Evolutionary conservation across 1,139 yeast species (phyloP), one percentile per base, ranked within the genome.

Genomic region (Kluyveromyces sp.): DNA sequence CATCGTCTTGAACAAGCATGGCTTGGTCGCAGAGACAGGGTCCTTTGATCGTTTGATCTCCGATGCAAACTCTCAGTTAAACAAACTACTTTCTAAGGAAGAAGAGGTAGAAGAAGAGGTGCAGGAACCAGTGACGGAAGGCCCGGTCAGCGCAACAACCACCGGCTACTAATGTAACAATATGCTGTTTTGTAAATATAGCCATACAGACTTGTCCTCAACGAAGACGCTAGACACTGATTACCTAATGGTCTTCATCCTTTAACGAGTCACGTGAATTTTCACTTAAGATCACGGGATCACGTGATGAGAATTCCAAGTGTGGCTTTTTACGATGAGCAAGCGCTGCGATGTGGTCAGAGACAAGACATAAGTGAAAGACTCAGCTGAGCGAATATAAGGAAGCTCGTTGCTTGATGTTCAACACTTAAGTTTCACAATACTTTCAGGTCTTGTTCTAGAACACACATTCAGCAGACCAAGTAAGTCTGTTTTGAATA

Each of bases 21-120:
- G 96, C 2, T 66, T 66, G 35, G 78, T 89, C 41, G 80, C 81
- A 1, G 97, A 89, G 64, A 77, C 82, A 37, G 97, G 97, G 4
- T 58, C 71, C 26, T 89, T 84, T 58, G 66, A 66, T 12, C 75
- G 74, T 18, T 70, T 89, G 40, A 78, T 76, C 59, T 61, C 69
- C 3, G 65, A 80, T 49, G 73, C 78, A 3, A 61, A 68, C 35
- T 81, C 94, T 48, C 80, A 78, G 42, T 71, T 89, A 50, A 57
- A 49, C 44, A 36, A 49, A 11, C 48, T 57, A 13, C 47, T 57
- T 16, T 49, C 55, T 16, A 49, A 54, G 42, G 55, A 54, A 20
- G 43, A 46, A 15, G 48, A 41, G n/a, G 30, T 32, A 8, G 40
- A 31, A 12, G 46, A 42, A 22, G 47, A 37, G 12, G 26, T 18